These are phyloP conservation scores for Aspergillus neoniger DNA, from an alignment of 2,329 filamentous ascomycete species.

Conservation along the genomic window DNA sequence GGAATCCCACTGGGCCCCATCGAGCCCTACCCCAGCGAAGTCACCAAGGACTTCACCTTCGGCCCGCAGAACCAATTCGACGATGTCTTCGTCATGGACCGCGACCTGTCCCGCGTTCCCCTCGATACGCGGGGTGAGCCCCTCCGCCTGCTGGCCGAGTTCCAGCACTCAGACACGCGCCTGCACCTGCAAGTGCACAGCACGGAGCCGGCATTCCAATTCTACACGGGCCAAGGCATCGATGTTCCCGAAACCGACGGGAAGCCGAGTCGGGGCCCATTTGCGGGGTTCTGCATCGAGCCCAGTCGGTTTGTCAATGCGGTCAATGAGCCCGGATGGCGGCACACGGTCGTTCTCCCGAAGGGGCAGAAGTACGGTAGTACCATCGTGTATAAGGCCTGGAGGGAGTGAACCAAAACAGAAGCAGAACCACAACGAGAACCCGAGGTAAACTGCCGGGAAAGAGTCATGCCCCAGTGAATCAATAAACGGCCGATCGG, in stretches of 20 bases:
- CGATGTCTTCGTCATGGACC: slow-evolving; percentile 82
- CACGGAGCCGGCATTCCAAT: slow-evolving; percentile 95
- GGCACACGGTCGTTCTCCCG: slow-evolving; percentile 74
- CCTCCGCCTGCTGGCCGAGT: slow-evolving; percentile 67
- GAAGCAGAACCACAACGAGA: no score
- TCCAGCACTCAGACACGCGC: slow-evolving; percentile 71
- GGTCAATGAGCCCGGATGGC: slow-evolving; percentile 78
- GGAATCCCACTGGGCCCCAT: slow-evolving; percentile 75
- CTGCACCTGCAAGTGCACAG: slow-evolving; percentile 84
- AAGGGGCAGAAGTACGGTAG: slow-evolving; percentile 82
- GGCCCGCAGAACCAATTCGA: slow-evolving; percentile 73
- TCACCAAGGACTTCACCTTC: slow-evolving; percentile 70
- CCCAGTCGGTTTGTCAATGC: slow-evolving; percentile 90
- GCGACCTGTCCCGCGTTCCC: slow-evolving; percentile 60
- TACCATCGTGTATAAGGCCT: slow-evolving; percentile 79
- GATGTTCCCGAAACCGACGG: slow-evolving; percentile 67
- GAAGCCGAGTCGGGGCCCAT: slow-evolving; percentile 63
- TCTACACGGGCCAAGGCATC: slow-evolving; percentile 88
- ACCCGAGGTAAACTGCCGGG: slow-evolving; percentile 28
- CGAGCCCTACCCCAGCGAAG: slow-evolving; percentile 62
- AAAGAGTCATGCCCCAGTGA: not conserved
- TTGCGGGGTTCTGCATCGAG: slow-evolving; percentile 88
- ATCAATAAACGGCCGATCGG: not conserved
- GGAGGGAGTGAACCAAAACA: slow-evolving; percentile 58
- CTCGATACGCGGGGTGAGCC: slow-evolving; percentile 67